Evolutionary conservation across 2,329 filamentous ascomycete genomes (phyloP).

Genomic region (Sphaerulina vaccinii): DNA sequence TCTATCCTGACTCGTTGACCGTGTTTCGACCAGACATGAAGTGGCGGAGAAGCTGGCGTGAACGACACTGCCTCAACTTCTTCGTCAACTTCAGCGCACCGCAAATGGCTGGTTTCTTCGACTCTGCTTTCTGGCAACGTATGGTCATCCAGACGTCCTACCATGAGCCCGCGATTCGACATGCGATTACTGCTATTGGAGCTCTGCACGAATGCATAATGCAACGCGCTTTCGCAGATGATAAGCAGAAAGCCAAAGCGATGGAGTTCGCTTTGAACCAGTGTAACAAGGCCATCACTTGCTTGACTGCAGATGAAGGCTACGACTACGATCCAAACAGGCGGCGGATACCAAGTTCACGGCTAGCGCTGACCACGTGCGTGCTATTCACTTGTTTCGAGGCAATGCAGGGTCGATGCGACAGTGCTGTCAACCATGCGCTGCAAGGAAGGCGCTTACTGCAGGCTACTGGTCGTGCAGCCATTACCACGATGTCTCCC

Average conservation of each 20-base stretch:
- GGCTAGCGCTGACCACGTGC: conserved; percentile 35
- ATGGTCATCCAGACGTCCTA: conserved; percentile 37
- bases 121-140: conserved; percentile 35
- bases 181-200: conserved; percentile 37
- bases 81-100: conserved; percentile 42
- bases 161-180: conserved; percentile 36
- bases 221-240: conserved; percentile 33
- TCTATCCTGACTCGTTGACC: conserved; percentile 20
- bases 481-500: conserved; percentile 25
- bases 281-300: conserved; percentile 36
- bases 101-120: conserved; percentile 38
- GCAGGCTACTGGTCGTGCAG: conserved; percentile 27
- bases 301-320: conserved; percentile 30
- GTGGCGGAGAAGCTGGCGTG: conserved; percentile 36
- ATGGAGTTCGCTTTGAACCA: conserved; percentile 36
- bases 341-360: conserved; percentile 26
- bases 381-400: conserved; percentile 39
- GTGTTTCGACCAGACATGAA: conserved; percentile 30
- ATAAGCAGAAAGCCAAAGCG: conserved; percentile 34
- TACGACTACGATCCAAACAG: conserved; percentile 19
- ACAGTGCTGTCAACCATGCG: conserved; percentile 37
- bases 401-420: conserved; percentile 37
- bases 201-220: conserved; percentile 37
- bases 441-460: conserved; percentile 33
- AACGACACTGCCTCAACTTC: conserved; percentile 36